Evolutionary conservation across 352 stramenopile genomes (phyloP).

Genomic region (Pythium brachiatum): DNA sequence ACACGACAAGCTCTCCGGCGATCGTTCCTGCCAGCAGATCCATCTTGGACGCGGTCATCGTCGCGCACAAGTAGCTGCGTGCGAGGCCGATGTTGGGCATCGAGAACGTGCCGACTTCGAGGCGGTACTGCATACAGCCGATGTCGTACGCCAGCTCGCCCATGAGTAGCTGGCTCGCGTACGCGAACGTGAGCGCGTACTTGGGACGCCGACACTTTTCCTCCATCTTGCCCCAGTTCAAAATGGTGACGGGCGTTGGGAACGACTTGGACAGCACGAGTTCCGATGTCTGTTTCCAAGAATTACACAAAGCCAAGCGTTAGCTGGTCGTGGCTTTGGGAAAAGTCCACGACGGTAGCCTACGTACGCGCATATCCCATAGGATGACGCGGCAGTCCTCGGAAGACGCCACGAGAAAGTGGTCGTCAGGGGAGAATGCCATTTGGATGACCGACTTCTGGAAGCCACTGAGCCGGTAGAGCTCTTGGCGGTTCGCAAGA

Average conservation of each 20-base stretch:
- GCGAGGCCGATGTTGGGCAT: slow-evolving; percentile 75
- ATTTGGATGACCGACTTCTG: slow-evolving; percentile 61
- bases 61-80: slow-evolving; percentile 64
- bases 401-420: slow-evolving; percentile 65
- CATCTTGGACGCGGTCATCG: slow-evolving; percentile 49
- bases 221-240: slow-evolving; percentile 68
- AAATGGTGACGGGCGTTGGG: slow-evolving; percentile 52
- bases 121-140: slow-evolving; percentile 71
- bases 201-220: slow-evolving; percentile 68
- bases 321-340: not conserved
- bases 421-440: slow-evolving; percentile 72
- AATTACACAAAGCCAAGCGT: not conserved
- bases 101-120: slow-evolving; percentile 57
- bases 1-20: slow-evolving; percentile 85
- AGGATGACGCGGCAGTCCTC: slow-evolving; percentile 67
- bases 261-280: slow-evolving; percentile 70
- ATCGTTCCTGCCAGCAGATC: slow-evolving; percentile 64
- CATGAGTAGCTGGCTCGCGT: slow-evolving; percentile 61
- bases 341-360: not conserved
- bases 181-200: slow-evolving; percentile 63
- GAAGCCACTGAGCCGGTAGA: slow-evolving; percentile 62
- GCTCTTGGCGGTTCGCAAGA: slow-evolving; percentile 33
- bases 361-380: slow-evolving; percentile 69
- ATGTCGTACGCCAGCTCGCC: slow-evolving; percentile 75
- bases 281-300: slow-evolving; percentile 49